Evolutionary conservation across 2,329 filamentous ascomycete species (phyloP).

Genomic region (Mollisiaceae sp.): DNA sequence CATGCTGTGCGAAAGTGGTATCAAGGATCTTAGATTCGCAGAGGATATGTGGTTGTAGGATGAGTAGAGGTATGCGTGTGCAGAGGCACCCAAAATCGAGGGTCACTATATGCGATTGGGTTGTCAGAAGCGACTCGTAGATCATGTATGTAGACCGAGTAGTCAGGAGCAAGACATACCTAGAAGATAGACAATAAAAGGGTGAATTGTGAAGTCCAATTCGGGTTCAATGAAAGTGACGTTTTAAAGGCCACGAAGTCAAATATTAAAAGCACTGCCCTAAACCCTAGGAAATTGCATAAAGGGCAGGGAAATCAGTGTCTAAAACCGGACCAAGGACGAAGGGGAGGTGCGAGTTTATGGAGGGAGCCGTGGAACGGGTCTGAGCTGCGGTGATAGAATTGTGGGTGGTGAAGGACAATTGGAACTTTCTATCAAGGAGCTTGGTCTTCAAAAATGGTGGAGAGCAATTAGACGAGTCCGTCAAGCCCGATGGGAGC

Average conservation of each 20-base stretch:
- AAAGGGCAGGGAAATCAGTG: constrained; percentile 29
- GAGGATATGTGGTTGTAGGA: constrained; percentile 3
- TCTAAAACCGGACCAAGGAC: constrained; percentile 19
- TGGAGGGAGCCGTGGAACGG: constrained; percentile 30
- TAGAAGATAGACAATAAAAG: constrained; percentile 19
- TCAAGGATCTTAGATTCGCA: background rate
- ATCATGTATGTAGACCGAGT: background rate
- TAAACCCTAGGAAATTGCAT: constrained; percentile 36
- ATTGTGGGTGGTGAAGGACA: constrained; percentile 2
- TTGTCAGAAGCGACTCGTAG: constrained; percentile 15
- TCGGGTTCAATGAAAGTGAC: constrained; percentile 23
- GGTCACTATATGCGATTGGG: constrained; percentile 14
- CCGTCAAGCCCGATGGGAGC: background rate
- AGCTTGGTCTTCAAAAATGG: background rate
- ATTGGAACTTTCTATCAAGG: background rate
- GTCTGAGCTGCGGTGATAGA: background rate
- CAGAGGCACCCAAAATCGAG: constrained; percentile 3
- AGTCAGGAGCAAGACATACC: constrained; percentile 14
- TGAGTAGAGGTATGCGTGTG: constrained; percentile 12
- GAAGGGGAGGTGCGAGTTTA: constrained; percentile 19
- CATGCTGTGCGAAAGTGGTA: constrained; percentile 30
- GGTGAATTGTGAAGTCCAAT: constrained; percentile 26
- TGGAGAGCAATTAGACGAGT: background rate
- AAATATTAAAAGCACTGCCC: constrained; percentile 30
- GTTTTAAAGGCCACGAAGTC: constrained; percentile 38